These are phyloP conservation scores for Pseudogymnoascus destructans DNA, from an alignment of 2,329 filamentous ascomycete genomes.

Conservation along the genomic window DNA sequence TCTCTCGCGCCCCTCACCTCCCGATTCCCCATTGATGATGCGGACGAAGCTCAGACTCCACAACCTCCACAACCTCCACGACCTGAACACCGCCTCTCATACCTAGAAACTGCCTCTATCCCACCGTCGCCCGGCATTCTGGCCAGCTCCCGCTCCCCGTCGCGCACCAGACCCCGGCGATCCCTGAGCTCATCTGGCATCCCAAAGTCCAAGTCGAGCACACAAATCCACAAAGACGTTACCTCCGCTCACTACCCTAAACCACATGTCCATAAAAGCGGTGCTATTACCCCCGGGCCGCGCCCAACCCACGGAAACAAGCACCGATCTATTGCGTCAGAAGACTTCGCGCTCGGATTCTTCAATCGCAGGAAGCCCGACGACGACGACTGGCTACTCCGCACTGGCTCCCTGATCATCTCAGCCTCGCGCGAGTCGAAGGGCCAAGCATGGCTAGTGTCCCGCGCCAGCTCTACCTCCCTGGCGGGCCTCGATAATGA, in stretches of 20 bases:
- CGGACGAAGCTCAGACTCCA: conserved; percentile 31
- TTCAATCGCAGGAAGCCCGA: conserved; percentile 20
- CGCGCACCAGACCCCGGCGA: conserved; percentile 32
- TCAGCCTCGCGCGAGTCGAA: conserved; percentile 52
- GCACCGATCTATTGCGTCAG: conserved; percentile 17
- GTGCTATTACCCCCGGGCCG: conserved; percentile 18
- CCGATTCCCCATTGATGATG: conserved; percentile 44
- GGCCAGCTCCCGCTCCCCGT: conserved; percentile 33
- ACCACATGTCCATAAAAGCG: conserved; percentile 19
- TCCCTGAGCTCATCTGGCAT: conserved; percentile 22
- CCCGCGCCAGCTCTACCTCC: conserved; percentile 50
- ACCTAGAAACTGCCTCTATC: conserved; percentile 48
- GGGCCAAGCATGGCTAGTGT: conserved; percentile 56
- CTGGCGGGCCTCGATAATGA: conserved; percentile 40
- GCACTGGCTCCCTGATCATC: conserved; percentile 48
- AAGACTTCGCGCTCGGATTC: conserved; percentile 15
- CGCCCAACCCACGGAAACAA: conserved; percentile 12
- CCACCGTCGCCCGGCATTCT: conserved; percentile 52
- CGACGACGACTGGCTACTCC: conserved; percentile 52
- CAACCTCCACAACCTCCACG: conserved; percentile 28
- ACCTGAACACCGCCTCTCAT: conserved; percentile 35
- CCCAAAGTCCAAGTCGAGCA: conserved; percentile 52
- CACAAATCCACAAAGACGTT: conserved; percentile 32
- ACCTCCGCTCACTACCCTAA: conserved; percentile 13
- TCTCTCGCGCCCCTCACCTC: conserved; percentile 51